phyloP scores from a whole-genome alignment of 176 grass and related monocot species.

The Saccharum spontaneum region DNA sequence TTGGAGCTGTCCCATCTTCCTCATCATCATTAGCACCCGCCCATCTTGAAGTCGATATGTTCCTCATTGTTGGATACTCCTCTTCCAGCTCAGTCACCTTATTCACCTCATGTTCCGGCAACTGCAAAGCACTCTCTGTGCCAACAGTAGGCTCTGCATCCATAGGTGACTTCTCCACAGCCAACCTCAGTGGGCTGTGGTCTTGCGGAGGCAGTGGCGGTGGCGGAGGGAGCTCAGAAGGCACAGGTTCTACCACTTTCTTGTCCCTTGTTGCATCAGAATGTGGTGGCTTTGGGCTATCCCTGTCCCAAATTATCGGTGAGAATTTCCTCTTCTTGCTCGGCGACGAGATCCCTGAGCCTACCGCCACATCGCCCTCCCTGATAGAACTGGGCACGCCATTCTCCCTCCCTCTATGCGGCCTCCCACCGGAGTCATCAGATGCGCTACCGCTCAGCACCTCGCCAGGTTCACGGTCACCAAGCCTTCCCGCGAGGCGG shows the following conservation, averaged over 20 bases:
- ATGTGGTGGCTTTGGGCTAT: constrained; percentile 44
- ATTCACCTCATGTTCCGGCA: constrained; percentile 17
- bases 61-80: constrained; percentile 58
- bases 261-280: constrained; percentile 26
- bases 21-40: constrained; percentile 67
- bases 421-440: constrained; percentile 57
- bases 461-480: constrained; percentile 75
- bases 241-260: constrained; percentile 15
- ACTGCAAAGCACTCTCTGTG: constrained; percentile 27
- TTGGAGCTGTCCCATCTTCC: constrained; percentile 21
- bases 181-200: constrained; percentile 19
- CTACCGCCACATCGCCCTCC: constrained; percentile 7
- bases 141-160: constrained; percentile 45
- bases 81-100: constrained; percentile 60
- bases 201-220: constrained; percentile 42
- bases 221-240: constrained; percentile 54
- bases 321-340: constrained; percentile 92
- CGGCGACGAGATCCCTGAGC: not conserved
- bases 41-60: constrained; percentile 92
- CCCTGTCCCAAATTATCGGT: constrained; percentile 92
- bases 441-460: constrained; percentile 73
- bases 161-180: constrained; percentile 33
- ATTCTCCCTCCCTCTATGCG: constrained; percentile 44
- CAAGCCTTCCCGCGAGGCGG: constrained; percentile 40
- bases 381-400: constrained; percentile 35